These are phyloP conservation scores for Handroanthus guayacan DNA, from an alignment of 257 asterid species.

Conservation along the genomic window DNA sequence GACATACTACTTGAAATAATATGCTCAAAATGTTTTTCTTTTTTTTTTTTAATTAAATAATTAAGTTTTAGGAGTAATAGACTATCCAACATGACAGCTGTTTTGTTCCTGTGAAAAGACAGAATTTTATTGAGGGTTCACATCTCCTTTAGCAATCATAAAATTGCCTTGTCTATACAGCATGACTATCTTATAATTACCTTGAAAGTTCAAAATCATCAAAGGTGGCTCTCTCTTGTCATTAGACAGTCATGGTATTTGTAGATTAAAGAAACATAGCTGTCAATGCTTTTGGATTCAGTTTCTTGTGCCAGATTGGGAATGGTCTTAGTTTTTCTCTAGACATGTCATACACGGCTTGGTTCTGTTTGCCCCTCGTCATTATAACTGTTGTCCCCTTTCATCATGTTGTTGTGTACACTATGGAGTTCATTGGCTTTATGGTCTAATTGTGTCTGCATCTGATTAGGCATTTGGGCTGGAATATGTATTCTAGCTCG, in stretches of 20 bases:
- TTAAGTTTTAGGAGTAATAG: constrained; percentile 4
- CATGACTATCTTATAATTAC: background rate
- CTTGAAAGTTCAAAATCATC: background rate
- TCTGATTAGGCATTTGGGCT: background rate
- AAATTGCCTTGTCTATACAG: constrained; percentile 11
- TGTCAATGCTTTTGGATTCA: background rate
- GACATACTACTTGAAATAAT: background rate
- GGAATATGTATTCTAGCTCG: constrained; percentile 2
- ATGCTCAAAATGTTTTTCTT: background rate
- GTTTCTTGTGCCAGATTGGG: background rate
- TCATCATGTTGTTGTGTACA: background rate
- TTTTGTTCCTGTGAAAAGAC: background rate
- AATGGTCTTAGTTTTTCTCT: background rate
- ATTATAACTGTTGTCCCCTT: background rate
- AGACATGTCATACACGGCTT: too few species aligned
- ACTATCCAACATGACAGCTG: background rate
- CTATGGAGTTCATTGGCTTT: background rate
- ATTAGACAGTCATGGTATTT: too few species aligned
- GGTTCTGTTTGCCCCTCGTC: background rate
- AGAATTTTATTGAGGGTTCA: background rate
- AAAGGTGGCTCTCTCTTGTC: too few species aligned
- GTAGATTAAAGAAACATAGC: background rate
- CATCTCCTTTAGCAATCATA: constrained; percentile 1
- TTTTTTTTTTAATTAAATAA: too few species aligned
- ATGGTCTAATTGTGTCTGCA: background rate